Evolutionary conservation across 495 filamentous ascomycete species (phyloP), one percentile per base, ranked within the genome.

Genomic region (Glonium stellatum): DNA sequence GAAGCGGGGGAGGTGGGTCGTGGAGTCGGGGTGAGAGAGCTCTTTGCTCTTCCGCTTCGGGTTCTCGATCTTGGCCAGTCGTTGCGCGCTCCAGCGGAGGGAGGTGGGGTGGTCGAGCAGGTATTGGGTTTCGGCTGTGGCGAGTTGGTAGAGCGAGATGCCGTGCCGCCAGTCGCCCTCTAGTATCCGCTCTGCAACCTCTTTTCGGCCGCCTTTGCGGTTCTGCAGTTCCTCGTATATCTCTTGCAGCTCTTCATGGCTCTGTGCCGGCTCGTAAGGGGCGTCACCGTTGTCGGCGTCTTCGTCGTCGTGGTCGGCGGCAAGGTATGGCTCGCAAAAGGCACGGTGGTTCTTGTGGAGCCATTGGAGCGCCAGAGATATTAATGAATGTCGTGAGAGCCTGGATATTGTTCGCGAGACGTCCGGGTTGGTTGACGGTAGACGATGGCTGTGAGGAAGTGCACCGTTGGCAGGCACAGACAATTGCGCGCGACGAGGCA

Each of bases 121-220:
- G 67, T 89, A 77, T 60, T 87, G 86, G 13, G 89, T 72, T 64
- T 95, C 90, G 15, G 85, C 84, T 79, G 89, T 91, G 50, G 87
- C 89, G 4, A 92, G 76, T 67, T 91, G 87, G 61, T 87, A 88
- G 15, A 95, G 72, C 0, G 80, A 85, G 21, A 95, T 74, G 0
- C 90, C 90, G 53, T 84, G 79, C 21, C 88, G 78, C 89, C 89
- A 95, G 69, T 95, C 90, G 46, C 87, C 87, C 58, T 91, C 85
- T 0, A 87, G 64, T 41, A 95, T 85, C 31, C 88, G 79, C 65
- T 90, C 87, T 6, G 88, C 74, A 4, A 92, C 80, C 67, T 95
- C 89, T 49, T 84, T 78, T 63, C 85, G 88, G 10, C 79, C 81
- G 3, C 87, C 87, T 66, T 86, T 90, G 22, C 81, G 74, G 9